A percentile compares a stretch with the other conserved stretches of the same genome.
Conservation (phyloP, 345 rosid species). For the Durio zibethinus region DNA sequence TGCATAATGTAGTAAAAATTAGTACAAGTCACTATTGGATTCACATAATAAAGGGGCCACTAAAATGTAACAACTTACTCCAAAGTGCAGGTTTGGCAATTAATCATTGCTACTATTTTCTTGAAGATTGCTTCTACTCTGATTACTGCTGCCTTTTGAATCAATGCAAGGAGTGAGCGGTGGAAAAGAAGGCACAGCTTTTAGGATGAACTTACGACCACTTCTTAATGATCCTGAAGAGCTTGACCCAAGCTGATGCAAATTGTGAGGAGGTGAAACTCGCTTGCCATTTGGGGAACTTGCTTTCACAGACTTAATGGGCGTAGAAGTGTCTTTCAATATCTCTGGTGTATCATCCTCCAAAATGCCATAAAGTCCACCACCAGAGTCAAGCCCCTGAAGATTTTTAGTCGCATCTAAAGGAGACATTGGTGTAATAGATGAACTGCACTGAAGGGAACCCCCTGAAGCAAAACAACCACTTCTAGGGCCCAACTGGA, state of each 20-base stretch:
- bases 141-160: conserved; percentile 22
- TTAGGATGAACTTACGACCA: conserved; percentile 55
- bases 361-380: conserved; percentile 21
- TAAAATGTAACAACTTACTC: conserved; percentile 16
- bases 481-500: conserved; percentile 29
- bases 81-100: not conserved
- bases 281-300: conserved; percentile 53
- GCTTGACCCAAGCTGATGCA: conserved; percentile 28
- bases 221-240: conserved; percentile 43
- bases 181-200: conserved; percentile 54
- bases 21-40: not conserved
- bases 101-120: conserved; percentile 18
- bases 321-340: conserved; percentile 38
- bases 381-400: conserved; percentile 25
- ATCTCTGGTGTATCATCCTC: conserved; percentile 55
- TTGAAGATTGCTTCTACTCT: conserved; percentile 20
- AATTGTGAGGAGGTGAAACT: conserved; percentile 49
- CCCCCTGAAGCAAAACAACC: conserved; percentile 22
- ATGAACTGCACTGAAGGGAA: conserved; percentile 38
- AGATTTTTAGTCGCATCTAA: conserved; percentile 28
- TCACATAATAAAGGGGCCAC: not conserved
- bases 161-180: conserved; percentile 49
- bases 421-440: conserved; percentile 35
- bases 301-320: conserved; percentile 37
- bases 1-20: not conserved